Evolutionary conservation across 2,329 filamentous ascomycete genomes (phyloP).

Genomic region (Apiospora arundinis): DNA sequence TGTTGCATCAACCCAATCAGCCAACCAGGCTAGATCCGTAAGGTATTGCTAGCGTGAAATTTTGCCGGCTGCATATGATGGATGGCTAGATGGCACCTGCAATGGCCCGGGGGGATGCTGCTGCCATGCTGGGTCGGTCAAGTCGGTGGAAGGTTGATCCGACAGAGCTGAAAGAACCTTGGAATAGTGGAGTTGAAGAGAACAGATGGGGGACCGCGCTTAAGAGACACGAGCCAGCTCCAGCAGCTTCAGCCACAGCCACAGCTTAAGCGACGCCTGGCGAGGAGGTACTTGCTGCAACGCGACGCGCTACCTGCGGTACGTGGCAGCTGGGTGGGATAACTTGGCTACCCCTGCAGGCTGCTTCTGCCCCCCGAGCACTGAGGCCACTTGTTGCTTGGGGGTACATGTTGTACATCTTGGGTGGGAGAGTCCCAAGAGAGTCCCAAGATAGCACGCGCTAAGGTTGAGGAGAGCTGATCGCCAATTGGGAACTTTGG

Average conservation of each 20-base stretch:
- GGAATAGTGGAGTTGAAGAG: neutral
- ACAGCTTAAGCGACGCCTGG: neutral
- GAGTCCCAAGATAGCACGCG: conserved; percentile 14
- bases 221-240: neutral
- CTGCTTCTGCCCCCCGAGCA: neutral
- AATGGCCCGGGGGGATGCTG: neutral
- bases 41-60: conserved; percentile 19
- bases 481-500: conserved; percentile 13
- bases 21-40: conserved; percentile 1
- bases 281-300: neutral
- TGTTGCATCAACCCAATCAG: conserved; percentile 11
- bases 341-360: neutral
- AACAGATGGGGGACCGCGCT: neutral
- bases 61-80: neutral
- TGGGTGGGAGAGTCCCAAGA: neutral
- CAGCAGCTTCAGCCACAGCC: conserved; percentile 4
- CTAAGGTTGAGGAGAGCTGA: conserved; percentile 3
- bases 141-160: conserved; percentile 6
- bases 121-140: neutral
- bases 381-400: conserved; percentile 8
- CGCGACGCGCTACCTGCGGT: neutral
- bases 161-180: neutral
- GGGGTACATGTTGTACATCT: neutral
- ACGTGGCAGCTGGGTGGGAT: neutral
- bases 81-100: too few species aligned